phyloP scores from a whole-genome alignment of 2,329 filamentous ascomycete species.

The Alternaria alternata region DNA sequence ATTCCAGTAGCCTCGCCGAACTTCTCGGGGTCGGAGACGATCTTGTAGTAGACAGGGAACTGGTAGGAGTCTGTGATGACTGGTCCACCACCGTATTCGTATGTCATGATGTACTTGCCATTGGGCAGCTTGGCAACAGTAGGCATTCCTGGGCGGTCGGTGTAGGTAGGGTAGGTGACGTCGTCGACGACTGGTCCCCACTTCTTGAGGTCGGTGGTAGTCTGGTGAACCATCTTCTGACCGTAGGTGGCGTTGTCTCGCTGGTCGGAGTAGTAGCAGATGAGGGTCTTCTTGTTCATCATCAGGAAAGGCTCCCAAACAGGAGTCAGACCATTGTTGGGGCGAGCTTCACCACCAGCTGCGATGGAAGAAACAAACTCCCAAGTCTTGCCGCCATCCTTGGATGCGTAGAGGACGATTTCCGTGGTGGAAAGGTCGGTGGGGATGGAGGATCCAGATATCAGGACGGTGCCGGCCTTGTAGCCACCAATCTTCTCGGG shows the following conservation, averaged over 20 bases:
- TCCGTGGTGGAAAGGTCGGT: conserved; percentile 68
- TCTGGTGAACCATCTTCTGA: conserved; percentile 74
- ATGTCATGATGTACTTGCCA: conserved; percentile 69
- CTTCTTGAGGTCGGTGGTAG: conserved; percentile 64
- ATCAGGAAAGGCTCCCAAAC: conserved; percentile 78
- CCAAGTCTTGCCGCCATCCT: conserved; percentile 69
- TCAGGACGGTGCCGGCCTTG: conserved; percentile 68
- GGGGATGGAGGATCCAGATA: conserved; percentile 68
- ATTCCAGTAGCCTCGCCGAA: conserved; percentile 55
- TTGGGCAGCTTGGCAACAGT: conserved; percentile 66
- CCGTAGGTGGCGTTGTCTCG: conserved; percentile 68
- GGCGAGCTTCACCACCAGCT: conserved; percentile 66
- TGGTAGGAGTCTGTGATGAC: conserved; percentile 43
- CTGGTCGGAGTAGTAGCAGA: conserved; percentile 77
- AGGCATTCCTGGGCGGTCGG: conserved; percentile 73
- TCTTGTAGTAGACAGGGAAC: conserved; percentile 64
- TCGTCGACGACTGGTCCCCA: conserved; percentile 70
- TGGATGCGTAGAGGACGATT: conserved; percentile 74
- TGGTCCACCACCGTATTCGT: conserved; percentile 66
- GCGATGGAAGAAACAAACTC: conserved; percentile 72
- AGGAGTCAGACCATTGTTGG: conserved; percentile 71
- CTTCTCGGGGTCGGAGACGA: conserved; percentile 56
- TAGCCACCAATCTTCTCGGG: conserved; percentile 66
- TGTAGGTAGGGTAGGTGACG: conserved; percentile 68
- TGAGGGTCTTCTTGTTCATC: conserved; percentile 65